Evolutionary conservation across 2,329 filamentous ascomycete species (phyloP).

Genomic region (Colletotrichum paranaense): DNA sequence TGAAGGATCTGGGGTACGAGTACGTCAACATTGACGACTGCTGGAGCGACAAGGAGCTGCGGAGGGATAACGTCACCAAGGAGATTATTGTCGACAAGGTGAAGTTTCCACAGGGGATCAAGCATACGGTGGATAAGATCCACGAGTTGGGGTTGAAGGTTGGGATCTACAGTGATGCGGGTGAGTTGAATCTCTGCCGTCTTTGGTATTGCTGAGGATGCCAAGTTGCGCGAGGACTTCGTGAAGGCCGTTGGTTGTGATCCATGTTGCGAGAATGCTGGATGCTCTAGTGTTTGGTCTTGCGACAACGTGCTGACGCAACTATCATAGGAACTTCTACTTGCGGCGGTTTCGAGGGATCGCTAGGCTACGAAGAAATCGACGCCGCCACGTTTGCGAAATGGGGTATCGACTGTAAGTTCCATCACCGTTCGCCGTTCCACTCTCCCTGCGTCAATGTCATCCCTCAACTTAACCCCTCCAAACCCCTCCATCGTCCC

Average conservation of each 20-base stretch:
- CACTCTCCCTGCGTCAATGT: neutral
- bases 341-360: slow-evolving; percentile 68
- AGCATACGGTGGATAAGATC: slow-evolving; percentile 61
- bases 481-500: neutral
- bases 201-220: neutral
- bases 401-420: slow-evolving; percentile 68
- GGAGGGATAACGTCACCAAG: slow-evolving; percentile 53
- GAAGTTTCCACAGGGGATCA: slow-evolving; percentile 70
- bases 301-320: neutral
- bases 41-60: slow-evolving; percentile 59
- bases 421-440: neutral
- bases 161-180: slow-evolving; percentile 71
- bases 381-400: slow-evolving; percentile 68
- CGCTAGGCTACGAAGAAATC: slow-evolving; percentile 64
- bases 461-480: neutral
- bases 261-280: neutral
- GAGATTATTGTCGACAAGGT: slow-evolving; percentile 57
- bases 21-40: slow-evolving; percentile 74
- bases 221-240: neutral
- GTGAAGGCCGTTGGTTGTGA: neutral
- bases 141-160: slow-evolving; percentile 69
- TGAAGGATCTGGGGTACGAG: slow-evolving; percentile 65
- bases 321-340: slow-evolving; percentile 46
- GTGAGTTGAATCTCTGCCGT: slow-evolving; percentile 40
- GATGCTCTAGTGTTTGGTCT: neutral